Evolutionary conservation across 768 basidiomycete genomes (phyloP), one percentile per base, ranked within the genome.

Genomic region (Filobasidium wieringae): DNA sequence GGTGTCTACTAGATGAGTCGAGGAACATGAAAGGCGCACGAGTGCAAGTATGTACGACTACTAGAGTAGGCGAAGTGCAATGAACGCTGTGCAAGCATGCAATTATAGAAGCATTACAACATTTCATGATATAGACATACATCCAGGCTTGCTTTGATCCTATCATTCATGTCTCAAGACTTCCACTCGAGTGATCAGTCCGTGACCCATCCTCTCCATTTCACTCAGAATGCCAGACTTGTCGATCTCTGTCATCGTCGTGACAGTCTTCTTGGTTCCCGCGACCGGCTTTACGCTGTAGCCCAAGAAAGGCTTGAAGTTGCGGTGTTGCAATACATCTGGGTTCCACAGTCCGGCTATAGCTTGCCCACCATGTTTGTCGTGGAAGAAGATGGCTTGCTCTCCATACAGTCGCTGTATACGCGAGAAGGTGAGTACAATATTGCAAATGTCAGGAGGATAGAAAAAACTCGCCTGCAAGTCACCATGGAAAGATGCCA

Each of bases 341-440:
- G 88, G 85, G 65, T 92, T 87, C 88, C 90, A 97, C 1, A 95
- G 83, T 0, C 79, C 83, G 6, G 88, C 91, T 52, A 91, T 84
- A 32, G 77, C 76, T 57, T 81, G 77, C 0, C 91, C 89, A 12
- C 95, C 95, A 32, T 82, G 79, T 0, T 80, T 76, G 63, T 97
- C 92, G 64, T 82, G 81, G 78, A 97, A 99, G 36, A 93, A 78
- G 57, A 86, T 81, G 62, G 87, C 79, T 0, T 84, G 84, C 60
- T 88, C 84, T 0, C 80, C 77, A 67, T 88, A 91, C 4, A 82
- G 74, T 19, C 79, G 78, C 86, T 91, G 58, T n/a, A n/a, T n/a
- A n/a, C n/a, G n/a, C n/a, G n/a, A 24, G 27, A 9, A 32, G 22
- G 4, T n/a, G 27, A 45, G 49, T 7, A 31, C 24, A 51, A 49